Evolutionary conservation across 495 filamentous ascomycete genomes (phyloP).

Genomic region (Penicilliopsis zonata): DNA sequence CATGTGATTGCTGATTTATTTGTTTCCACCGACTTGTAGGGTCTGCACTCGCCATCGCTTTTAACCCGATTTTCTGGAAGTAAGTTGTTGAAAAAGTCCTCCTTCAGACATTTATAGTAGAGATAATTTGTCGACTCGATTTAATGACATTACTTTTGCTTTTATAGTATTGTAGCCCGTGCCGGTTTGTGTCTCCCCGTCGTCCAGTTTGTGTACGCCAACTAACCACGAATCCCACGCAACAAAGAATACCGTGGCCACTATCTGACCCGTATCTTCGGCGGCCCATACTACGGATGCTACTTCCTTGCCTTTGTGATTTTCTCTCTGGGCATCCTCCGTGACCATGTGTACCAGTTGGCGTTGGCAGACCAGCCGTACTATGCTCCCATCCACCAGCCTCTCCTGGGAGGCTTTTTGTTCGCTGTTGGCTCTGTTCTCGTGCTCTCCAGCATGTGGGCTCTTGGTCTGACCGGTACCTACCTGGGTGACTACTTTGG

Average conservation of each 20-base stretch:
- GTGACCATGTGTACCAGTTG: constrained; percentile 54
- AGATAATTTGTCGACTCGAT: neutral
- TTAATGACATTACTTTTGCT: constrained; percentile 7
- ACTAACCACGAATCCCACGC: constrained; percentile 3
- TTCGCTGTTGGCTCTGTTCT: constrained; percentile 70
- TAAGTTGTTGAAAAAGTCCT: constrained; percentile 15
- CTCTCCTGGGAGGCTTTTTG: constrained; percentile 56
- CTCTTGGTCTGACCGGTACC: constrained; percentile 89
- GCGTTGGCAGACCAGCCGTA: constrained; percentile 29
- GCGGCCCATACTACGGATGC: constrained; percentile 70
- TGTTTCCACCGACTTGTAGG: constrained; percentile 14
- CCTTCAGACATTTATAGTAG: neutral
- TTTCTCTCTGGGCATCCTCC: constrained; percentile 80
- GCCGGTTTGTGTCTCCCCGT: constrained; percentile 21
- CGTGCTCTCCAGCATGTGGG: constrained; percentile 80
- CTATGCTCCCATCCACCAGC: constrained; percentile 50
- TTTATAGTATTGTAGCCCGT: constrained; percentile 31
- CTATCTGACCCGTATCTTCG: constrained; percentile 77
- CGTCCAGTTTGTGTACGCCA: neutral
- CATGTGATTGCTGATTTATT: constrained; percentile 25
- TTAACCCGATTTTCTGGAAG: constrained; percentile 50
- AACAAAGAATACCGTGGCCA: constrained; percentile 87
- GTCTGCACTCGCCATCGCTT: constrained; percentile 36
- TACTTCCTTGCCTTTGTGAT: constrained; percentile 82
- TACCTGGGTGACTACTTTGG: constrained; percentile 98